Evolutionary conservation across 805 yeast genomes (phyloP), one percentile per base, ranked within the genome.

Genomic region (Ogataea degrootiae): DNA sequence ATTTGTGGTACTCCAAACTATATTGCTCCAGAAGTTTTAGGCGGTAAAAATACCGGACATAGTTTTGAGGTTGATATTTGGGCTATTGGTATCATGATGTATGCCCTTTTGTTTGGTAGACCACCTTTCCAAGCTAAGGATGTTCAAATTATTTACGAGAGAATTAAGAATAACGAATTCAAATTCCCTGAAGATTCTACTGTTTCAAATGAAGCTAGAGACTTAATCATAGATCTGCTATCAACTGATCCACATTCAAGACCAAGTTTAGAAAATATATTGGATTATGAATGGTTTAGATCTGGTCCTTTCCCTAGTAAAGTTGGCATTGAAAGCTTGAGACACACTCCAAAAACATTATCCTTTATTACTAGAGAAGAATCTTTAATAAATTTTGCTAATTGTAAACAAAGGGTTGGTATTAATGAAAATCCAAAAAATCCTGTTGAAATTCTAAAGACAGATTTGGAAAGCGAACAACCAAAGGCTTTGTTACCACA

Each of bases 1-100:
- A 88, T 94, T 47, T 94, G 99, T 68, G 99, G 99, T 46, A 94
- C 99, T 22, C 99, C 99, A 50, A 94, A 94, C 69, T 94, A 94
- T 66, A 94, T 94, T 63, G 97, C 99, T 1, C 99, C 99, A 7
- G 99, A 94, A 71, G 96, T 94, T 21, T 75, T 94, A 54, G 87
- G 90, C 37, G 96, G 96, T 29, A 89, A 89, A 59, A 79, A 74
- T 45, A 76, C 81, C 12, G 99, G 98, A 8, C 99, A 94, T 66
- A 83, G 95, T 44, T 91, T 82, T 62, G 97, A 90, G 66, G 97
- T 90, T 38, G 99, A 94, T 66, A 80, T 90, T 50, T 94, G 99
- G 99, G 95, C 99, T 9, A 82, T 90, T 55, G 99, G 99, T 51
- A 87, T 94, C 49, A 94, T 94, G 89, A 76, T 94, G 74, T 94